Base-by-base conservation (phyloP, 2,329 filamentous ascomycete genomes). In the Aspergillus sp. region DNA sequence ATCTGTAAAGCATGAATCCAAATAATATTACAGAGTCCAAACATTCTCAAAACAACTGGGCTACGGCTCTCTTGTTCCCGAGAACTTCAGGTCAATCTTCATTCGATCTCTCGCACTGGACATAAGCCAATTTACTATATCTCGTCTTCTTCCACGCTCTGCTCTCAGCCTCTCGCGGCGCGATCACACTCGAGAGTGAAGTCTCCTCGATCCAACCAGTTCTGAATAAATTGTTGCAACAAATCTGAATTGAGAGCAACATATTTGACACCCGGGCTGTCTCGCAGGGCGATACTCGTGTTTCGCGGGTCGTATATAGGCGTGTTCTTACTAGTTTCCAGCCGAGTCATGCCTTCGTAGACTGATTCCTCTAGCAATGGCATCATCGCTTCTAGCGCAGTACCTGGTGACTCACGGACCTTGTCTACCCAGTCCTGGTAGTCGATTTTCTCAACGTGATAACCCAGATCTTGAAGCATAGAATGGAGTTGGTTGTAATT, bases 201-300 rank as follows among this genome's bases (percentile, higher is more conserved):
- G 13, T 36, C 32, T 36, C 32, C 32, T 36, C 14, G 32, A 36
- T 36, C 32, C 32, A 36, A n/a, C 32, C 32, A 36, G 32, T 36
- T 36, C 32, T 16, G 32, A 23, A 45, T 31, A 16, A 29, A 29
- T 10, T 29, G 45, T 29, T 21, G 9, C 11, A 47, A 36, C 10
- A 47, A 19, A 20, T 23, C 16, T 36, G 31, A 14, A 23, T 47
- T 32, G 13, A 47, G 45, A 14, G 45, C 29, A 38, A 23, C n/a
- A 47, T 47, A 47, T 38, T 20, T 34, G 32, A 47, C 34, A 40
- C 38, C 45, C 17, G 32, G 45, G 16, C 45, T 17, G 34, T 47
- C 45, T 14, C n/a, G 19, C 13, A 47, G 45, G 9, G 45, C 45
- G 11, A 21, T 19, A 38, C n/a, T 20, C 23, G 34, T 21, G 32